Base-by-base conservation (phyloP, 495 filamentous ascomycete species). In the Talaromyces wortmannii region DNA sequence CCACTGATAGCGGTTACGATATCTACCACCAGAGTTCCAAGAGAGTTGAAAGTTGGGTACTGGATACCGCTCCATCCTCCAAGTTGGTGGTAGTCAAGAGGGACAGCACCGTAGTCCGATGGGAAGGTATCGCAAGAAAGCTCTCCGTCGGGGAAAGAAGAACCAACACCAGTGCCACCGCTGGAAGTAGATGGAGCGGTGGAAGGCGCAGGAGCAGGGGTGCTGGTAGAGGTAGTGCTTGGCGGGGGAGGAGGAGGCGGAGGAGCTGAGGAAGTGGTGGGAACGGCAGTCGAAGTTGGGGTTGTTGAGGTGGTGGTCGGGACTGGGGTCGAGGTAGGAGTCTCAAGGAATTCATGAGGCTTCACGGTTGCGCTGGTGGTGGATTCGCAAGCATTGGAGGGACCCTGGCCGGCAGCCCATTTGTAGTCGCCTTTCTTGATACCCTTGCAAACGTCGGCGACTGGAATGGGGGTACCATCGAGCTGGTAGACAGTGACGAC, bases 21-120 rank as follows among this genome's bases (percentile, higher is more conserved):
- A 52, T 81, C 66, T 61, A 82, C 83, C 52, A 80, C 69, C 18
- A 75, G 48, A 13, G 68, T 60, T 43, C 65, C 73, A 10, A 53
- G 43, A 30, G 52, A n/a, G 47, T 66, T 59, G 11, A 65, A 36
- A 16, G 63, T 70, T 29, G 76, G 65, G 60, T 81, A 78, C 69
- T 94, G 89, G 59, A 97, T 78, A 67, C 92, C 91, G 55, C 83
- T 85, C 86, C 85, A 98, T 55, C 91, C 91, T 51, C 76, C 80
- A 12, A 88, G 72, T 18, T 77, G 77, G 6, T 87, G 72, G 79
- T 87, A 95, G 45, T 77, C 61, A 18, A 95, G 71, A 52, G 80
- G 43, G 17, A 96, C 62, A 1, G 95, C 86, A 63, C 94, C 94
- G 63, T 95, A 97, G 0, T 83, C 76, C 10, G 84, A 84, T 23